Conservation (phyloP, 176 grass and related monocot genomes). For the Carex cristatella region DNA sequence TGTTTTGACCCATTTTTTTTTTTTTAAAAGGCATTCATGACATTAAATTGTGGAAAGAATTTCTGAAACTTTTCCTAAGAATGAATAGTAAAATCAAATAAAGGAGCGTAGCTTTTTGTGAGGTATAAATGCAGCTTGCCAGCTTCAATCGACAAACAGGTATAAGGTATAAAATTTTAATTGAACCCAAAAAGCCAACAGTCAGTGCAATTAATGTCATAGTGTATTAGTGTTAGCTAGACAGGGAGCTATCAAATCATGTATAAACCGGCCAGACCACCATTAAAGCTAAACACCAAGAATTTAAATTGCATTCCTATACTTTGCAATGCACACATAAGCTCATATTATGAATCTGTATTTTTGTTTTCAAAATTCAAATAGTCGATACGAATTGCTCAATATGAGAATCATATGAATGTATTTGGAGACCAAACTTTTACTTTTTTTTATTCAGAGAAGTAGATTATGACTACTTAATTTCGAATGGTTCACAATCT, state of each 20-base stretch:
- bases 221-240: neutral
- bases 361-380: too few species aligned
- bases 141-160: conserved; percentile 18
- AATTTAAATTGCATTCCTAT: neutral
- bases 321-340: too few species aligned
- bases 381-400: too few species aligned
- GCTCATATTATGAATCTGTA: too few species aligned
- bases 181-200: neutral
- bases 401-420: too few species aligned
- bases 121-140: conserved; percentile 17
- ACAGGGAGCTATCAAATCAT: neutral
- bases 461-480: too few species aligned
- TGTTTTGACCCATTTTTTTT: too few species aligned
- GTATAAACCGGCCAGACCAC: neutral
- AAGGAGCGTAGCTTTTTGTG: neutral
- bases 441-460: too few species aligned
- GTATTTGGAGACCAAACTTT: too few species aligned
- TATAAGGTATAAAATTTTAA: conserved; percentile 5
- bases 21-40: too few species aligned
- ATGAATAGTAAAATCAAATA: neutral
- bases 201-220: neutral
- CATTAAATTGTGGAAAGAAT: neutral
- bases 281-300: neutral
- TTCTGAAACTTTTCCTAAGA: neutral
- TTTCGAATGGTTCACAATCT: too few species aligned